Evolutionary conservation across 176 grass and related monocot genomes (phyloP).

Genomic region (Eremochloa ophiuroides): DNA sequence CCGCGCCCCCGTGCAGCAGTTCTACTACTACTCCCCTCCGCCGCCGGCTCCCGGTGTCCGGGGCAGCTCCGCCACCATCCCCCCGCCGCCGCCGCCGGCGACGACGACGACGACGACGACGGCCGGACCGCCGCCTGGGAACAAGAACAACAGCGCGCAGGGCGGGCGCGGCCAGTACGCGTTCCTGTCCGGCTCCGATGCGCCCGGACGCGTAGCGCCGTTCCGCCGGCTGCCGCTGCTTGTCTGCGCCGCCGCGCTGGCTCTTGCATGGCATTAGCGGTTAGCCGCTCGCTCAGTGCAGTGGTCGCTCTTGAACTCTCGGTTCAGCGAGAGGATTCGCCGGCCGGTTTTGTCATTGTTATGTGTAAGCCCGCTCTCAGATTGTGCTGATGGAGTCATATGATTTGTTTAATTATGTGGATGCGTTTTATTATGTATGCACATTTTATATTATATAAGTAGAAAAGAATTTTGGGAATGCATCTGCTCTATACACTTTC

Average conservation of each 20-base stretch:
- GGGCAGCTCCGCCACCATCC: no score
- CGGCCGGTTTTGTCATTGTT: neutral
- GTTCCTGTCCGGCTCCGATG: constrained; percentile 26
- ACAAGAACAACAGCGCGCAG: neutral
- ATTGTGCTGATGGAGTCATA: neutral
- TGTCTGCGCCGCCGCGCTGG: neutral
- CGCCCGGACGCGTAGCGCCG: neutral
- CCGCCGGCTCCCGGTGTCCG: no score
- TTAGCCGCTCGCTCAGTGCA: neutral
- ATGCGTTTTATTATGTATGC: no score
- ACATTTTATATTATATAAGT: no score
- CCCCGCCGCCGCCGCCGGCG: no score
- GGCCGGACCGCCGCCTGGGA: neutral
- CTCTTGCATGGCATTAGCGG: neutral
- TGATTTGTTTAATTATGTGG: no score
- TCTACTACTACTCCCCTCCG: constrained; percentile 58
- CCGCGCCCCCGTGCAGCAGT: neutral
- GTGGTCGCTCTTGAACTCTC: no score
- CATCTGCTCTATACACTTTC: no score
- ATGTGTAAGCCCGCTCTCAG: neutral
- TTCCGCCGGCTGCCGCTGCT: neutral
- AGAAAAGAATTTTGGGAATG: no score
- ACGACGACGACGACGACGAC: neutral
- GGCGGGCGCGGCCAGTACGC: neutral
- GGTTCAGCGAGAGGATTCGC: neutral